These are phyloP conservation scores for Metschnikowia continentalis DNA, from an alignment of 805 yeast genomes.

Conservation along the genomic window DNA sequence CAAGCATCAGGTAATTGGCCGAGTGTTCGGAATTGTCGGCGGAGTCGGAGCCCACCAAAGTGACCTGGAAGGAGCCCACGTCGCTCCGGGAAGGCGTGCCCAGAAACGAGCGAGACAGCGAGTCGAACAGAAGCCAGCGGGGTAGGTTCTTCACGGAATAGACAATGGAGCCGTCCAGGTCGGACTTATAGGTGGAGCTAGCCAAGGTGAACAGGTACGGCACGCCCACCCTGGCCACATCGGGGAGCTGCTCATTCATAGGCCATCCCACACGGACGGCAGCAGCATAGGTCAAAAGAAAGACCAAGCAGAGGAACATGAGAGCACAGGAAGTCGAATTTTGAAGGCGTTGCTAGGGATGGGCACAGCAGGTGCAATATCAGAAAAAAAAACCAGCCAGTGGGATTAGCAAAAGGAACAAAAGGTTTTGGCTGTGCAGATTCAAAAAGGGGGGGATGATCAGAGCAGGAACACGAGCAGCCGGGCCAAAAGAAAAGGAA, in stretches of 20 bases:
- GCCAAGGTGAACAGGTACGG: constrained; percentile 64
- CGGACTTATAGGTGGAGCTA: constrained; percentile 56
- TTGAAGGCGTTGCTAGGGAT: not conserved
- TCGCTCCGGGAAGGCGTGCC: constrained; percentile 60
- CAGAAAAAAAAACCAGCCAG: not conserved
- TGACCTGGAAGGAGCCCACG: constrained; percentile 38
- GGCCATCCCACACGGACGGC: constrained; percentile 67
- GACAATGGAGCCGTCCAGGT: constrained; percentile 38
- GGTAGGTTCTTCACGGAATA: constrained; percentile 65
- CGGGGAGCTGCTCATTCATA: constrained; percentile 79
- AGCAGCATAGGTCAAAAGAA: constrained; percentile 23
- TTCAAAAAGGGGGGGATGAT: not conserved
- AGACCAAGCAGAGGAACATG: constrained; percentile 9
- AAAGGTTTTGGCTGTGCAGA: not conserved
- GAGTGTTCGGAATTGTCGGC: constrained; percentile 43
- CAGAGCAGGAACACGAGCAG: not conserved
- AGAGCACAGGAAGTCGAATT: not conserved
- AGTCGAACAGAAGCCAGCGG: constrained; percentile 73
- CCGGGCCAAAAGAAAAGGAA: too few relatives aligned
- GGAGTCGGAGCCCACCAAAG: constrained; percentile 64
- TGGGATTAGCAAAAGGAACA: not conserved
- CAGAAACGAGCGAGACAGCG: constrained; percentile 50
- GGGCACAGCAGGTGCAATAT: not conserved
- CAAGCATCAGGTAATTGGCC: constrained; percentile 53
- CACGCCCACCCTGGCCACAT: constrained; percentile 71